phyloP scores from a whole-genome alignment of 371 early-diverging fungal genomes.

The Mucor ambiguus region DNA sequence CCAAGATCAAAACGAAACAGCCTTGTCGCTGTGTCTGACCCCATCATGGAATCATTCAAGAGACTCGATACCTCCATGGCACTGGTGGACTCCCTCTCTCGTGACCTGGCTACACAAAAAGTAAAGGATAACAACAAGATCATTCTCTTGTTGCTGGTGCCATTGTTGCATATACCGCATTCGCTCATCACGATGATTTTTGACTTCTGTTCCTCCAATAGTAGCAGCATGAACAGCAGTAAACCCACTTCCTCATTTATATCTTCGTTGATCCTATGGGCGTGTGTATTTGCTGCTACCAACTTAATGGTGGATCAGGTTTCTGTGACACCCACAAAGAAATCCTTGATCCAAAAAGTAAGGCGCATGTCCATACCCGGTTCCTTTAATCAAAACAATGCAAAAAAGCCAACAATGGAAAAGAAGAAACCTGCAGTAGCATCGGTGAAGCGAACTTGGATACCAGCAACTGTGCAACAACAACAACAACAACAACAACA shows the following conservation, averaged over 20 bases:
- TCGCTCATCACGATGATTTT: constrained; percentile 39
- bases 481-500: constrained; percentile 16
- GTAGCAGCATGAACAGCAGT: neutral
- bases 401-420: neutral
- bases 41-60: constrained; percentile 43
- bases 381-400: constrained; percentile 15
- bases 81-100: constrained; percentile 48
- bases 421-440: neutral
- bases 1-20: constrained; percentile 6
- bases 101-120: constrained; percentile 36
- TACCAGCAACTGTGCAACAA: constrained; percentile 14
- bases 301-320: constrained; percentile 39
- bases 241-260: constrained; percentile 12
- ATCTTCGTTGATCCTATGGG: constrained; percentile 40
- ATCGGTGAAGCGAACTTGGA: constrained; percentile 15
- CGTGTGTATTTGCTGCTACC: constrained; percentile 38
- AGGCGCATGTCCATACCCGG: constrained; percentile 32
- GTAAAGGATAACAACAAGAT: constrained; percentile 5
- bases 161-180: constrained; percentile 44
- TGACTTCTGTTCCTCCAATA: constrained; percentile 21
- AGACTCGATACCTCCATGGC: constrained; percentile 49
- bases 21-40: constrained; percentile 9
- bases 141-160: constrained; percentile 30
- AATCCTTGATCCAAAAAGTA: neutral
- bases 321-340: constrained; percentile 12